phyloP scores from a whole-genome alignment of 805 yeast genomes.

The Saccharomycopsis malanga region DNA sequence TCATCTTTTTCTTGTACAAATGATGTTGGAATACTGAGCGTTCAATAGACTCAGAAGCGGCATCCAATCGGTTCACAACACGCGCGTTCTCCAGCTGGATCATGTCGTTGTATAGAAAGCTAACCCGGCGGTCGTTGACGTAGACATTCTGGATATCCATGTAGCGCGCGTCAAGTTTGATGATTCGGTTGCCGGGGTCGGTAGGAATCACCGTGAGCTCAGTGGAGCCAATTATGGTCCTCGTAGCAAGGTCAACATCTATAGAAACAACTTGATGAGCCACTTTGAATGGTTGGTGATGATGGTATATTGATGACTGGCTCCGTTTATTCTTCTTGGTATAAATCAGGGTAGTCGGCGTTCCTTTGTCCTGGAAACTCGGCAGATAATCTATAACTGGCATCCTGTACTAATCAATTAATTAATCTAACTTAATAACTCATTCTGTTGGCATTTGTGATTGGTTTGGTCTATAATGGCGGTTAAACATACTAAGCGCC shows the following conservation, averaged over 20 bases:
- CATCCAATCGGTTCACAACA: conserved; percentile 26
- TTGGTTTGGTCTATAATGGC: no score
- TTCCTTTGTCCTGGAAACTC: neutral
- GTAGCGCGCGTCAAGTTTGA: conserved; percentile 77
- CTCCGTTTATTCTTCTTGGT: conserved; percentile 2
- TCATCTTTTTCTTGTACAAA: conserved; percentile 44
- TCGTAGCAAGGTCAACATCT: conserved; percentile 68
- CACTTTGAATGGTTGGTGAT: conserved; percentile 49
- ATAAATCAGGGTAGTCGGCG: neutral
- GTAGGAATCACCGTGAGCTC: conserved; percentile 77
- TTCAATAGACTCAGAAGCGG: neutral
- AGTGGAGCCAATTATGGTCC: conserved; percentile 60
- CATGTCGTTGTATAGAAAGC: conserved; percentile 50
- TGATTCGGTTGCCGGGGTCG: conserved; percentile 45
- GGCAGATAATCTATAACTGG: neutral
- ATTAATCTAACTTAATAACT: no score
- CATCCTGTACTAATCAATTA: neutral
- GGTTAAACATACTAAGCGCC: no score
- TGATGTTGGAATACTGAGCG: neutral
- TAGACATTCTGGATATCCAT: conserved; percentile 55
- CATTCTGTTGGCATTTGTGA: no score
- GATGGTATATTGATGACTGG: conserved; percentile 10
- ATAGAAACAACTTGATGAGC: conserved; percentile 80
- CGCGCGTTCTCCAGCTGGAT: conserved; percentile 34
- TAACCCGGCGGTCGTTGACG: conserved; percentile 54